Evolutionary conservation across 2,329 filamentous ascomycete genomes (phyloP), one percentile per base, ranked within the genome.

Genomic region (Paracorniculantispora psalliotae): DNA sequence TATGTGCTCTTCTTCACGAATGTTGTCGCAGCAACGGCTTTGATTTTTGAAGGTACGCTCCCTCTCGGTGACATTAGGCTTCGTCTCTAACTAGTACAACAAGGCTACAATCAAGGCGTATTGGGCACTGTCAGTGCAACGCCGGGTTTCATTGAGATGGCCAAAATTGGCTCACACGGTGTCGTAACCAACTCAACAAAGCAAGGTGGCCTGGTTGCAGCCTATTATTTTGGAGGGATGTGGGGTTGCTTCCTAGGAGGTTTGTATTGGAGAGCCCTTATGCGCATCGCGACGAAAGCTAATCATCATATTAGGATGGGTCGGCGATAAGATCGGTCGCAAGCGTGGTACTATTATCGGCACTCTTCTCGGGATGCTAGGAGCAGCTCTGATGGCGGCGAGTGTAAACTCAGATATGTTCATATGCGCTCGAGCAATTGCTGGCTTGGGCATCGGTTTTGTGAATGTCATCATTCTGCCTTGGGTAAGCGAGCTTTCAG

Each of bases 81-180:
- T n/a, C n/a, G n/a, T n/a, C n/a, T n/a, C n/a, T n/a, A n/a, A n/a
- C 23, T 46, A 15, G 51, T 23, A 21, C 13, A 35, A 6, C 72
- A n/a, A 71, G 79, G 80, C 21, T 83, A 81, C 68, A 78, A 82
- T 60, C 80, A 82, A 63, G 79, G 79, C 54, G 78, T 82, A n/a
- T 77, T 81, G 73, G 79, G 79, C 51, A 76, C 76, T 43, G 77
- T 82, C 51, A 81, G 79, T 60, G 67, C 67, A 9, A 71, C 74
- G 13, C 73, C 74, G 1, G 65, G 69, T 51, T 79, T 75, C 65
- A 71, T 78, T 23, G 63, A 65, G 13, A 69, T 73, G 64, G 76
- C 80, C 9, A 73, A 73, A 47, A 80, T 82, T 48, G 79, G 80
- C 17, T 63, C 73, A 0, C 73, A 78, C 62, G 79, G 76, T 26